phyloP scores from a whole-genome alignment of 129 eudicot genomes.

The Centrapalus pauciflorus region DNA sequence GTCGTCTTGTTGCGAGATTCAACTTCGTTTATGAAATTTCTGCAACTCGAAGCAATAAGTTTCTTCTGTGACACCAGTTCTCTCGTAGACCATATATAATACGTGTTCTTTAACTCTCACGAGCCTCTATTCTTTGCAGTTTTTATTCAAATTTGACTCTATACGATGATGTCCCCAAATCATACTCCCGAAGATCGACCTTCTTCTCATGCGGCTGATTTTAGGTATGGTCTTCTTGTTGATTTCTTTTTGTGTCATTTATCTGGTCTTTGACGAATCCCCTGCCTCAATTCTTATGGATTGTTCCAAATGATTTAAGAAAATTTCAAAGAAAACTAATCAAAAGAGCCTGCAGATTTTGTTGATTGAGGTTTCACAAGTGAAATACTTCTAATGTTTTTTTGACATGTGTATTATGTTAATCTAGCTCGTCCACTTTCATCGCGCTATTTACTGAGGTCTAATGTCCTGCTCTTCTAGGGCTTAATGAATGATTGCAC shows the following conservation, averaged over 20 bases:
- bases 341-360: background rate
- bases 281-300: background rate
- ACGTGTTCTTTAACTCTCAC: slow-evolving; percentile 8
- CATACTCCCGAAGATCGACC: slow-evolving; percentile 55
- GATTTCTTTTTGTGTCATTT: background rate
- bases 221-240: slow-evolving; percentile 16
- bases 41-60: slow-evolving; percentile 1
- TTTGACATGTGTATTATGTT: background rate
- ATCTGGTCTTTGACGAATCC: background rate
- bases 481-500: too few species aligned
- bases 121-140: background rate
- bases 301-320: background rate
- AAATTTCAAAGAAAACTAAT: background rate
- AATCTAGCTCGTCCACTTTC: background rate
- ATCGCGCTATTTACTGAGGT: background rate
- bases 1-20: slow-evolving; percentile 35
- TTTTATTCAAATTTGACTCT: slow-evolving; percentile 11
- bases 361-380: slow-evolving; percentile 13
- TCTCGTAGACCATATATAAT: background rate
- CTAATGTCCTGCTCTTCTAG: background rate
- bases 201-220: slow-evolving; percentile 34
- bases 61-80: background rate
- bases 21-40: slow-evolving; percentile 22
- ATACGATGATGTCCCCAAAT: slow-evolving; percentile 40
- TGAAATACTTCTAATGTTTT: slow-evolving; percentile 1